A percentile compares a stretch with the other conserved stretches of the same genome.
These are phyloP conservation scores for Xerocomellus intermedius DNA, from an alignment of 768 basidiomycete genomes.

Conservation along the genomic window DNA sequence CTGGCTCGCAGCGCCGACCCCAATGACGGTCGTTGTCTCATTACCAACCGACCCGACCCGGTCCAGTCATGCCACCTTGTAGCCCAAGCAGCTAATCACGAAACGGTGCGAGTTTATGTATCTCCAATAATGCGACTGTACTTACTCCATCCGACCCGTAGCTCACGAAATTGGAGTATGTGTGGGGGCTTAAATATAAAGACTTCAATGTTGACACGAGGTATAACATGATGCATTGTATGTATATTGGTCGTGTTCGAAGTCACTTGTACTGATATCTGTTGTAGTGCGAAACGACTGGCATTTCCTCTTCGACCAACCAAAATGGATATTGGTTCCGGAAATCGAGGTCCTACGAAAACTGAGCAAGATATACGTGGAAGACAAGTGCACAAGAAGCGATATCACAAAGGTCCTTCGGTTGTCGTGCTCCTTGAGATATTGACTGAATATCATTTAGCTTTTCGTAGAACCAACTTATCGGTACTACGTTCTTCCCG, in stretches of 20 bases:
- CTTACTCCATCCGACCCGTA: background rate
- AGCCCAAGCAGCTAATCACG: background rate
- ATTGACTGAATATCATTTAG: background rate
- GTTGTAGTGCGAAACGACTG: background rate
- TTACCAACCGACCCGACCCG: background rate
- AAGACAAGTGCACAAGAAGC: background rate
- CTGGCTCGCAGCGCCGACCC: background rate
- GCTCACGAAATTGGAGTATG: constrained; percentile 1
- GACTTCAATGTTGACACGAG: background rate
- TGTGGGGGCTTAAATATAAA: background rate
- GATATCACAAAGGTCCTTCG: background rate
- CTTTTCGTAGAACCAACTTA: background rate
- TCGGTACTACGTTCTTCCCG: background rate
- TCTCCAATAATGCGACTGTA: background rate
- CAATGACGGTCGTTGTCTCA: background rate
- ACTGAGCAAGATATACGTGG: background rate
- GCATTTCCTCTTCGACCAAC: background rate
- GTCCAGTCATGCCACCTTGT: background rate
- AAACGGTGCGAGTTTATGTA: background rate
- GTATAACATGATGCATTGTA: background rate
- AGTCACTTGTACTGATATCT: background rate
- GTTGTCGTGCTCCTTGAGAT: background rate
- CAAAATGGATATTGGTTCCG: background rate
- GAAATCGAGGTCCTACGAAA: background rate
- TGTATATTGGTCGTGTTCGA: background rate